These are phyloP conservation scores for Darksidea phi DNA, from an alignment of 495 filamentous ascomycete genomes.

Conservation along the genomic window DNA sequence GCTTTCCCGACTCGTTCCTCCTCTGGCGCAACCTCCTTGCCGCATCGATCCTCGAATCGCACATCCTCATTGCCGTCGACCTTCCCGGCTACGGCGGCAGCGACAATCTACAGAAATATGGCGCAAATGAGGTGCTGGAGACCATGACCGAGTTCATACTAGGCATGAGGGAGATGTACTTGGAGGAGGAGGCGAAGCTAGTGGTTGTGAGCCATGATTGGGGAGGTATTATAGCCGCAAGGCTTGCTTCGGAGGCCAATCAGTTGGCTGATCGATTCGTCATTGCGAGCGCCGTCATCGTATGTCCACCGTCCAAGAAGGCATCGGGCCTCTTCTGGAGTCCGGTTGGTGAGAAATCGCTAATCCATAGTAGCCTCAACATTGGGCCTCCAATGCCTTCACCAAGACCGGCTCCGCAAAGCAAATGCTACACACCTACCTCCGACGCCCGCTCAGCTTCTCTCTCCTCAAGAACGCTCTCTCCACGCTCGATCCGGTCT, in stretches of 20 bases:
- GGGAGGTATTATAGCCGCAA: slow-evolving; percentile 53
- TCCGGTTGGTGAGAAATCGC: not conserved
- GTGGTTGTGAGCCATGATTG: slow-evolving; percentile 59
- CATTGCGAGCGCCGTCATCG: slow-evolving; percentile 51
- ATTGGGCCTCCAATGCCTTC: slow-evolving; percentile 14
- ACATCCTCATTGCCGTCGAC: slow-evolving; percentile 53
- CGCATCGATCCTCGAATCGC: slow-evolving; percentile 39
- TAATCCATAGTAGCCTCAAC: slow-evolving; percentile 20
- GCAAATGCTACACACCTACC: slow-evolving; percentile 52
- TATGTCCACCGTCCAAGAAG: slow-evolving; percentile 41
- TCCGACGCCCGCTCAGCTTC: slow-evolving; percentile 45
- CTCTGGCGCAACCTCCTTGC: slow-evolving; percentile 51
- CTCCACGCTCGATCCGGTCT: slow-evolving; percentile 44
- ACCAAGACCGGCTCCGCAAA: slow-evolving; percentile 42
- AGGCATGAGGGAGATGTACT: slow-evolving; percentile 48
- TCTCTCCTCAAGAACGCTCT: slow-evolving; percentile 47
- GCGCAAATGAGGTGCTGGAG: slow-evolving; percentile 52
- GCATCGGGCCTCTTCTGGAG: not conserved
- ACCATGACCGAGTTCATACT: slow-evolving; percentile 52
- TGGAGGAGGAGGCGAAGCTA: slow-evolving; percentile 38
- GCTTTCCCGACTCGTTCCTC: slow-evolving; percentile 59
- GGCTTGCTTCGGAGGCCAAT: slow-evolving; percentile 56
- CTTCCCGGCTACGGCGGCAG: slow-evolving; percentile 58
- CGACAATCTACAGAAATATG: slow-evolving; percentile 49
- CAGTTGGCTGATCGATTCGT: slow-evolving; percentile 56